phyloP scores from a whole-genome alignment of 208 protist species.

The Wallacemonas sp. region DNA sequence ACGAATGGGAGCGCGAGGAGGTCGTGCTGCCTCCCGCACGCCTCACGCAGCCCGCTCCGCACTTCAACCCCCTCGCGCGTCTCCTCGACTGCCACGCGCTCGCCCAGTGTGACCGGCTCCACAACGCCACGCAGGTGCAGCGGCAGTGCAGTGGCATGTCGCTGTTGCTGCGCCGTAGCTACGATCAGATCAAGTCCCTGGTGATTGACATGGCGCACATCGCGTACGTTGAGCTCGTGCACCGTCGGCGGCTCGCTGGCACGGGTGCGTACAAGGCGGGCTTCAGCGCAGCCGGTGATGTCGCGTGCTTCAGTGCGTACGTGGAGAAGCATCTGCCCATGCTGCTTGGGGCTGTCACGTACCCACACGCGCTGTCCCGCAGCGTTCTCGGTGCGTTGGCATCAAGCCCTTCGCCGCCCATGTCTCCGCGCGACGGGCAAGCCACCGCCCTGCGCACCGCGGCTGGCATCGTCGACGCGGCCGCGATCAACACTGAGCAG shows the following conservation, averaged over 20 bases:
- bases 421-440: not conserved
- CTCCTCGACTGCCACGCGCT: slow-evolving; percentile 63
- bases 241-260: slow-evolving; percentile 31
- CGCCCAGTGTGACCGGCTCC: slow-evolving; percentile 40
- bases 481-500: slow-evolving; percentile 6
- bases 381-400: slow-evolving; percentile 1
- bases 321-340: slow-evolving; percentile 39
- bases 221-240: slow-evolving; percentile 74
- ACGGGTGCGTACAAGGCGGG: not conserved
- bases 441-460: not conserved
- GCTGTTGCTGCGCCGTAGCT: slow-evolving; percentile 71
- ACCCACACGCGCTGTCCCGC: slow-evolving; percentile 58
- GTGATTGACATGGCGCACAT: slow-evolving; percentile 72
- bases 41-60: slow-evolving; percentile 35
- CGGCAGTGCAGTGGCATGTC: slow-evolving; percentile 66
- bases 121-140: slow-evolving; percentile 51
- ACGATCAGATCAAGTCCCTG: slow-evolving; percentile 70
- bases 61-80: slow-evolving; percentile 67
- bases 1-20: slow-evolving; percentile 67
- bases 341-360: slow-evolving; percentile 58
- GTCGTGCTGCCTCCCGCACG: slow-evolving; percentile 52
- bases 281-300: not conserved
- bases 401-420: not conserved
- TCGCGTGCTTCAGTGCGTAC: slow-evolving; percentile 47
- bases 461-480: slow-evolving; percentile 4